A percentile compares a stretch with the other conserved stretches of the same genome.
These are phyloP conservation scores for Parachaetomium inaequale DNA, from an alignment of 495 filamentous ascomycete species.

Conservation along the genomic window DNA sequence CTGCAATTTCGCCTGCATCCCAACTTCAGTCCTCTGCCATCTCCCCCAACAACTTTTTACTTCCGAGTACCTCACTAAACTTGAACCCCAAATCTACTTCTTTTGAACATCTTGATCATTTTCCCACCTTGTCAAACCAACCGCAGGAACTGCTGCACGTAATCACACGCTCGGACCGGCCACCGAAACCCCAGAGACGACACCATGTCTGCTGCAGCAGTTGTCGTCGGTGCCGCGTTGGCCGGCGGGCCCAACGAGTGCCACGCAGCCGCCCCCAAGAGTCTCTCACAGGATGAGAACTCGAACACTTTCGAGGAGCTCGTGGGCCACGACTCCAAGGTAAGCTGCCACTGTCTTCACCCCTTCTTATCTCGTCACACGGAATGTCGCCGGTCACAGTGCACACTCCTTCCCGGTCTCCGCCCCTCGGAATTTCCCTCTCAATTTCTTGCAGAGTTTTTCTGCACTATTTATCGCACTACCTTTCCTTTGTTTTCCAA, in stretches of 20 bases:
- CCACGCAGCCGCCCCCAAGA: slow-evolving; percentile 35
- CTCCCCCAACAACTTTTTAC: slow-evolving; percentile 10
- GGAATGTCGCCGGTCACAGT: background rate
- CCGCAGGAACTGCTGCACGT: slow-evolving; percentile 6
- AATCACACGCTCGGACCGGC: background rate
- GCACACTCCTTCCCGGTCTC: background rate
- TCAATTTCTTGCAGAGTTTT: background rate
- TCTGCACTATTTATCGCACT: background rate
- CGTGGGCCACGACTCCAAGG: slow-evolving; percentile 13
- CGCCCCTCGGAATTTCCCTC: background rate
- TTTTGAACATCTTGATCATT: slow-evolving; percentile 31
- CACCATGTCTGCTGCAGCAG: slow-evolving; percentile 45
- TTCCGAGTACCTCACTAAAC: slow-evolving; percentile 4
- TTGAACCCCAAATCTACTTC: slow-evolving; percentile 23
- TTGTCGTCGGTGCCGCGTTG: slow-evolving; percentile 28
- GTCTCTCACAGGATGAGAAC: slow-evolving; percentile 45
- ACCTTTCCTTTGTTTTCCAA: background rate
- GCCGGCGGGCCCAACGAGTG: slow-evolving; percentile 50
- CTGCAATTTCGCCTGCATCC: background rate
- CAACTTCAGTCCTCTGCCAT: slow-evolving; percentile 12
- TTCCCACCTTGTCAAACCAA: slow-evolving; percentile 22
- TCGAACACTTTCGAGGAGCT: slow-evolving; percentile 28
- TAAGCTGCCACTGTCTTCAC: slow-evolving; percentile 7
- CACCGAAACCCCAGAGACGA: slow-evolving; percentile 13
- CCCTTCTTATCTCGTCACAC: background rate